Conservation (phyloP, 331 rosid genomes). For the Quercus lobata region DNA sequence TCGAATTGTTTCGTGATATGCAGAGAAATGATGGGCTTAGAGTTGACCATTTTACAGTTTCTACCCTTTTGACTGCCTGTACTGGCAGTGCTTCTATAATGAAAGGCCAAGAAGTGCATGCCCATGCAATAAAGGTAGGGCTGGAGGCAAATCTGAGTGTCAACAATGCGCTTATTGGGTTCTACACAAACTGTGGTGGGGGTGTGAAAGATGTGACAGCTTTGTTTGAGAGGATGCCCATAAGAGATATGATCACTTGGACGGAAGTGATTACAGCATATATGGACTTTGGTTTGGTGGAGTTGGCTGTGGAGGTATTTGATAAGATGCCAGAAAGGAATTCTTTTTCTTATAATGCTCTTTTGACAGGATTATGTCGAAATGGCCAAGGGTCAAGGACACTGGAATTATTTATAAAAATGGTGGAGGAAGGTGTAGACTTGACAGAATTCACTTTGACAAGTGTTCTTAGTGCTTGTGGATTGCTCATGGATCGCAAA, state of each 20-base stretch:
- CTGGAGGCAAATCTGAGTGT: slow-evolving; percentile 58
- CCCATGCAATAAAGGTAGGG: slow-evolving; percentile 60
- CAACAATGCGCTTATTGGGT: slow-evolving; percentile 65
- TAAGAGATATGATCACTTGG: slow-evolving; percentile 70
- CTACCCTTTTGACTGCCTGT: slow-evolving; percentile 65
- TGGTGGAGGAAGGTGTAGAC: slow-evolving; percentile 56
- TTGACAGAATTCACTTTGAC: slow-evolving; percentile 66
- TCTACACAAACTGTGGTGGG: slow-evolving; percentile 55
- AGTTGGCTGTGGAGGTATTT: slow-evolving; percentile 54
- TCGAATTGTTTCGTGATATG: slow-evolving; percentile 50
- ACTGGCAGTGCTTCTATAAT: slow-evolving; percentile 22
- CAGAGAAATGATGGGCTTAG: slow-evolving; percentile 24
- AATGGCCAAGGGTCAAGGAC: slow-evolving; percentile 60
- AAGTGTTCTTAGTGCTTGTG: slow-evolving; percentile 59
- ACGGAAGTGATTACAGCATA: slow-evolving; percentile 59
- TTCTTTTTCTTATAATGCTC: slow-evolving; percentile 50
- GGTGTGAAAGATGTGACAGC: slow-evolving; percentile 33
- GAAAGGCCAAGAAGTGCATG: slow-evolving; percentile 62
- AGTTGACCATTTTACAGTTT: slow-evolving; percentile 55
- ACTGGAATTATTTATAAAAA: slow-evolving; percentile 41
- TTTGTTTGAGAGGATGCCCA: slow-evolving; percentile 55
- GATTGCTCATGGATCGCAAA: slow-evolving; percentile 43
- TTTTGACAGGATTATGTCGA: slow-evolving; percentile 70
- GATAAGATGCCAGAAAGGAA: slow-evolving; percentile 63
- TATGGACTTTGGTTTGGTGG: slow-evolving; percentile 59